phyloP scores from a whole-genome alignment of 1,139 yeast genomes.

The Lodderomyces theae region DNA sequence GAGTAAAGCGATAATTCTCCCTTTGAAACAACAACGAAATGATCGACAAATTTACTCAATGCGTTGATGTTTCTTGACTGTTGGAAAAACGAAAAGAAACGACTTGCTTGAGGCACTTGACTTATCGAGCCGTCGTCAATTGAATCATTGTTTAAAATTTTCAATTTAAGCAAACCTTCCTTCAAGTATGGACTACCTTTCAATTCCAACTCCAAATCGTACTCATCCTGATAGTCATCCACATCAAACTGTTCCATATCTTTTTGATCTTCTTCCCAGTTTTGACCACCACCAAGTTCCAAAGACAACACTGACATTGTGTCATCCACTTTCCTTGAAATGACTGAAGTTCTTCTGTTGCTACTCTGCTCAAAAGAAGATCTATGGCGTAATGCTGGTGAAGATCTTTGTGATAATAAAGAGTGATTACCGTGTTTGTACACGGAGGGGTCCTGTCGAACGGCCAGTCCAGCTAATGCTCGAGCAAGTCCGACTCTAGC shows the following conservation, averaged over 20 bases:
- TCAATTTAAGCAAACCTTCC: constrained; percentile 65
- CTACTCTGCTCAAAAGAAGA: constrained; percentile 32
- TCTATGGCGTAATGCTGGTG: constrained; percentile 23
- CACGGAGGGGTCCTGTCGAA: constrained; percentile 7
- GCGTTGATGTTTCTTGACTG: constrained; percentile 13
- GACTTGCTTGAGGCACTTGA: constrained; percentile 7
- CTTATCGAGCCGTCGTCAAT: constrained; percentile 23
- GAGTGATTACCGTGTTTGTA: constrained; percentile 26
- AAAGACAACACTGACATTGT: constrained; percentile 36
- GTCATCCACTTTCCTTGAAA: constrained; percentile 34
- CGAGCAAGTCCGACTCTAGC: constrained; percentile 43
- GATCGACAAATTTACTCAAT: constrained; percentile 38
- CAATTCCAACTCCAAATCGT: constrained; percentile 60
- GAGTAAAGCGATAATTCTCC: constrained; percentile 56
- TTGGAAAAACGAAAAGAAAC: constrained; percentile 24
- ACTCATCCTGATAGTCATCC: constrained; percentile 47
- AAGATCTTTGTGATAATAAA: constrained; percentile 18
- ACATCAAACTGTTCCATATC: constrained; percentile 36
- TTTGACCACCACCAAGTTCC: constrained; percentile 31
- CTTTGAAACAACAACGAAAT: constrained; percentile 56
- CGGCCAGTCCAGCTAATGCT: constrained; percentile 26
- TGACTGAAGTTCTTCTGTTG: constrained; percentile 34
- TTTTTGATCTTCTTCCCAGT: constrained; percentile 11
- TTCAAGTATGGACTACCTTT: constrained; percentile 78
- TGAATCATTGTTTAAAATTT: constrained; percentile 42